Percentiles rank a stretch among this genome's conserved stretches.
phyloP scores from a whole-genome alignment of 208 protist species.

The Endotrypanum monterogeii region DNA sequence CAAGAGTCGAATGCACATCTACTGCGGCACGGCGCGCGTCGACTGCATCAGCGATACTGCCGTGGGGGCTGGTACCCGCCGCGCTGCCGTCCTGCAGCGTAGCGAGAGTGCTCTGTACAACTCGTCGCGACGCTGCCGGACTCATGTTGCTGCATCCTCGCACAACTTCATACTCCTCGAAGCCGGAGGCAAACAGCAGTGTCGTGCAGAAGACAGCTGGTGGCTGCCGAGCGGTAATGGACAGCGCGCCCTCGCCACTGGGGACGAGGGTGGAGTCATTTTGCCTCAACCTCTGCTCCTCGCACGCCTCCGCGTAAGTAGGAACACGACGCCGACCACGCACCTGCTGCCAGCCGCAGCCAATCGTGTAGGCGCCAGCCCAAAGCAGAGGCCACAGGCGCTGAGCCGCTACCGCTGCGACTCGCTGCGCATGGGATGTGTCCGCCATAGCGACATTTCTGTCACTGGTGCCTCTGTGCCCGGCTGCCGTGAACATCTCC shows the following conservation, averaged over 20 bases:
- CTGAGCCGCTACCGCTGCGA: constrained; percentile 32
- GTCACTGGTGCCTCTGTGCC: constrained; percentile 18
- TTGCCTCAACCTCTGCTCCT: background rate
- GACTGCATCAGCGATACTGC: constrained; percentile 1
- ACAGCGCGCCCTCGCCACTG: background rate
- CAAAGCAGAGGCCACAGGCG: constrained; percentile 72
- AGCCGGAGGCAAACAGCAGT: constrained; percentile 69
- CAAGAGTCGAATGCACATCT: constrained; percentile 61
- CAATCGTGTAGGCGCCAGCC: constrained; percentile 53
- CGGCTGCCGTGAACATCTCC: background rate
- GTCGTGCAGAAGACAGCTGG: constrained; percentile 50
- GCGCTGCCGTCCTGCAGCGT: background rate
- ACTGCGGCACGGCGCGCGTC: constrained; percentile 50
- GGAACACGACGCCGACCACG: constrained; percentile 27
- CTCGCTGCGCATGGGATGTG: constrained; percentile 28
- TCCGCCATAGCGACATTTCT: constrained; percentile 1
- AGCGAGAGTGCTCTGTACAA: constrained; percentile 34
- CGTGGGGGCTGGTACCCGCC: background rate
- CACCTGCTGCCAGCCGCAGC: constrained; percentile 71
- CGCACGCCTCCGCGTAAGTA: constrained; percentile 22
- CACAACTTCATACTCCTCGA: constrained; percentile 76
- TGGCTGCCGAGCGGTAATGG: background rate
- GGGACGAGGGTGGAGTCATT: background rate
- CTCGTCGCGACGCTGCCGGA: constrained; percentile 63
- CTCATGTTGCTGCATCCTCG: constrained; percentile 30